A percentile compares a stretch with the other conserved stretches of the same genome.
Evolutionary conservation across 306 rosid genomes (phyloP).

Genomic region (Vachellia pachyceras): DNA sequence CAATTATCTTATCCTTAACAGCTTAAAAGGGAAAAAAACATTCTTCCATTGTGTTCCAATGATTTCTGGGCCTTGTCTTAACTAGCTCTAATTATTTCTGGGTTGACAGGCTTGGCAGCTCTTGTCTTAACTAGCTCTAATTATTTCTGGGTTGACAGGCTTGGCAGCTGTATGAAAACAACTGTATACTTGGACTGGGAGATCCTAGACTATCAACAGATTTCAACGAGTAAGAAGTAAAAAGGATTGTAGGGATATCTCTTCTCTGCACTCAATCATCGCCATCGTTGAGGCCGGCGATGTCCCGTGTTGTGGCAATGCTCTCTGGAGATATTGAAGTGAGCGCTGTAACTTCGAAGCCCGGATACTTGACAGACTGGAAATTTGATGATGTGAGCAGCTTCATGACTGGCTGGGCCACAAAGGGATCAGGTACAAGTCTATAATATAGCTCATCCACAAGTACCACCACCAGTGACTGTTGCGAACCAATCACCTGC

Average conservation of each 20-base stretch:
- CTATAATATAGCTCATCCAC: constrained; percentile 37
- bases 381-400: constrained; percentile 55
- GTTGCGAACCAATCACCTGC: constrained; percentile 36
- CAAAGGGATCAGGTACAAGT: constrained; percentile 44
- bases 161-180: constrained; percentile 69
- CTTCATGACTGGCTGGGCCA: constrained; percentile 30
- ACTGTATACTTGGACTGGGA: constrained; percentile 45
- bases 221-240: constrained; percentile 55
- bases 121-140: constrained; percentile 4
- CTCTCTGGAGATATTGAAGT: constrained; percentile 73
- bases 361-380: constrained; percentile 76
- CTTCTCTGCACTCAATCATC: constrained; percentile 73
- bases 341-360: constrained; percentile 54
- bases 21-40: background rate
- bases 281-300: constrained; percentile 61
- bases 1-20: background rate
- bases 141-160: constrained; percentile 49
- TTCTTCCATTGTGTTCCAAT: background rate
- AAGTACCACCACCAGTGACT: constrained; percentile 44
- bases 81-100: background rate
- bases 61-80: background rate
- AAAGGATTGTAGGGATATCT: constrained; percentile 55
- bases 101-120: constrained; percentile 69
- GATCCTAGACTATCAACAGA: constrained; percentile 54
- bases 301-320: constrained; percentile 84